phyloP scores from a whole-genome alignment of 1,284 basidiomycete genomes.

The Trichosporon inkin region DNA sequence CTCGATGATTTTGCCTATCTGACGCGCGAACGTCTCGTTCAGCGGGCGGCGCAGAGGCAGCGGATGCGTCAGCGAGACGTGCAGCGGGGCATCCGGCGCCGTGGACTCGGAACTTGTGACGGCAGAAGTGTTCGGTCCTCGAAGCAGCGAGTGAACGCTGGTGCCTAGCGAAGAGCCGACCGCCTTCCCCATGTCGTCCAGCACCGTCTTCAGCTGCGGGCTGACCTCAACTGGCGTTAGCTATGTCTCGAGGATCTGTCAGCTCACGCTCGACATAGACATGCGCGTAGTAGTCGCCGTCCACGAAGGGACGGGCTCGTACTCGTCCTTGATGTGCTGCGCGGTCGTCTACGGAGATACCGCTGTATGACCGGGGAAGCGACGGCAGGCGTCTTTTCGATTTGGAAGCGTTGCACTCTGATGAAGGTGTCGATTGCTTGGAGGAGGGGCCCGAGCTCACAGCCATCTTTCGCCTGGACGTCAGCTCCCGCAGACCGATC shows the following conservation, averaged over 20 bases:
- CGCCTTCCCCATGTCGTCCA: slow-evolving; percentile 16
- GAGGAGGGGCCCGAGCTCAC: not conserved
- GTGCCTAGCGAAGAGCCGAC: not conserved
- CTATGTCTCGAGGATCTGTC: not conserved
- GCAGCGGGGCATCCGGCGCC: slow-evolving; percentile 21
- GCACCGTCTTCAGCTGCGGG: slow-evolving; percentile 11
- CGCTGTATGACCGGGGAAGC: slow-evolving; percentile 9
- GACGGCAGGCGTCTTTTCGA: slow-evolving; percentile 10
- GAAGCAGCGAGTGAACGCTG: not conserved
- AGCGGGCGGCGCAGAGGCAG: slow-evolving; percentile 37
- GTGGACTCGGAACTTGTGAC: not conserved
- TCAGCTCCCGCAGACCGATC: too few relatives aligned
- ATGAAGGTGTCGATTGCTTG: not conserved
- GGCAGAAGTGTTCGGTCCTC: not conserved
- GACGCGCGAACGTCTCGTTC: not conserved
- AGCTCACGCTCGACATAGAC: slow-evolving; percentile 41
- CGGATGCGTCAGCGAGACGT: slow-evolving; percentile 48
- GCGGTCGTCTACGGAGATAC: slow-evolving; percentile 32
- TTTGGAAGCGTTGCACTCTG: not conserved
- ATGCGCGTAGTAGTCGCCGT: slow-evolving; percentile 49
- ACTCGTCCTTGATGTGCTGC: slow-evolving; percentile 42
- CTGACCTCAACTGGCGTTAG: slow-evolving; percentile 16
- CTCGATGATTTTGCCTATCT: not conserved
- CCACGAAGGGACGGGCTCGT: slow-evolving; percentile 44
- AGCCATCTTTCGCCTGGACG: too few relatives aligned